These are phyloP conservation scores for Schizothecium vesticola DNA, from an alignment of 495 filamentous ascomycete species.

Conservation along the genomic window DNA sequence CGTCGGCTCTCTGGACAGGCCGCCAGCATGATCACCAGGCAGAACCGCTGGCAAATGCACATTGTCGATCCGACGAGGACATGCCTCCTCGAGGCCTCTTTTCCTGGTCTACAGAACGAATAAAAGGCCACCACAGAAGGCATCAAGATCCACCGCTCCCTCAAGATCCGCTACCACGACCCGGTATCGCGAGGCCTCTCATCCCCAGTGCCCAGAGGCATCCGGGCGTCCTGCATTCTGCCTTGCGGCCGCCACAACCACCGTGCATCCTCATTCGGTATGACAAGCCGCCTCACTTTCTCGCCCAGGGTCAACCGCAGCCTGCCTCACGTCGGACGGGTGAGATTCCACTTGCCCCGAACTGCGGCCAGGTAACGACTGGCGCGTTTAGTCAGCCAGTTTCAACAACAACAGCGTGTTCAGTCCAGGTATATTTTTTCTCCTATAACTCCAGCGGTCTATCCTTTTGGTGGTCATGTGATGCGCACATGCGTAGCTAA, in stretches of 20 bases:
- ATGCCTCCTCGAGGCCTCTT: no score
- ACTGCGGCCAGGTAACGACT: no score
- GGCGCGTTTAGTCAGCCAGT: no score
- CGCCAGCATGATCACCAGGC: neutral
- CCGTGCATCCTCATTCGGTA: neutral
- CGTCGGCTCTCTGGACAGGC: neutral
- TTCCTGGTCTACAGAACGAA: neutral
- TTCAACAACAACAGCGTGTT: neutral
- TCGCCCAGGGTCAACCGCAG: neutral
- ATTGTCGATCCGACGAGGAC: neutral
- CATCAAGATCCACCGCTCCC: neutral
- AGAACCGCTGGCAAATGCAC: neutral
- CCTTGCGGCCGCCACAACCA: neutral
- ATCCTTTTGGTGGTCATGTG: neutral
- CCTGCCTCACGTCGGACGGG: neutral
- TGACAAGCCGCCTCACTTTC: neutral
- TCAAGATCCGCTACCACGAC: neutral
- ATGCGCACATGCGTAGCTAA: no score
- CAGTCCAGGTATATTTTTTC: neutral
- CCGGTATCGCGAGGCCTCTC: neutral
- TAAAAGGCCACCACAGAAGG: neutral
- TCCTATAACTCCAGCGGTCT: neutral
- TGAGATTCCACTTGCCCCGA: neutral
- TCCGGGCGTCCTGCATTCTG: neutral
- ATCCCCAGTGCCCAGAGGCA: neutral